Percentiles rank a stretch among this genome's conserved stretches.
phyloP scores from a whole-genome alignment of 495 filamentous ascomycete species.

The Penicillium bovifimosum region DNA sequence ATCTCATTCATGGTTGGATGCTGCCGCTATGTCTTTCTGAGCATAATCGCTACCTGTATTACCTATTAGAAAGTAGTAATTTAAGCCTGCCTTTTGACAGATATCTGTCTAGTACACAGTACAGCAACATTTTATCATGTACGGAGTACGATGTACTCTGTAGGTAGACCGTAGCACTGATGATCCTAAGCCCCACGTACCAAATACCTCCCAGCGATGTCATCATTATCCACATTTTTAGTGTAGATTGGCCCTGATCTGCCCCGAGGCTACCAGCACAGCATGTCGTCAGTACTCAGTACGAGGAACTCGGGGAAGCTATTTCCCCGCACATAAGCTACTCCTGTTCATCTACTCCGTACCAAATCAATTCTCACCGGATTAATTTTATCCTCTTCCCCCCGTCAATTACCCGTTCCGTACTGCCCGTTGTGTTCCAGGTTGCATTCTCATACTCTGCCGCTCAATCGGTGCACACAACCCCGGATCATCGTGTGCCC shows the following conservation, averaged over 20 bases:
- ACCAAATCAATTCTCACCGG: slow-evolving; percentile 1
- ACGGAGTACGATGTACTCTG: too few relatives aligned
- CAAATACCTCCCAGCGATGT: slow-evolving; percentile 9
- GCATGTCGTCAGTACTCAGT: slow-evolving; percentile 1
- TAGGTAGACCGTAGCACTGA: neutral
- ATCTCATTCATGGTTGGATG: too few relatives aligned
- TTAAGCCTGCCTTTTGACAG: too few relatives aligned
- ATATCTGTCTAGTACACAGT: too few relatives aligned
- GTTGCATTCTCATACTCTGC: slow-evolving; percentile 1
- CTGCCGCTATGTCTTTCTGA: too few relatives aligned
- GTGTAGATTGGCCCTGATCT: neutral
- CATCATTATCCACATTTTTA: slow-evolving; percentile 14
- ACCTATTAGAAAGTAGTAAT: too few relatives aligned
- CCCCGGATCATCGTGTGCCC: slow-evolving; percentile 12
- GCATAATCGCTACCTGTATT: too few relatives aligned
- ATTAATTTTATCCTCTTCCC: neutral
- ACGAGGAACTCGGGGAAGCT: slow-evolving; percentile 5
- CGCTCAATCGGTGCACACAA: neutral
- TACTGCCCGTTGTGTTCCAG: neutral
- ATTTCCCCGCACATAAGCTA: slow-evolving; percentile 7
- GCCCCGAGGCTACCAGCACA: neutral
- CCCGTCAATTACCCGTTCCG: neutral
- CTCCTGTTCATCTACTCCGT: neutral
- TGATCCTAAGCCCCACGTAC: neutral
- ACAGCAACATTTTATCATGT: too few relatives aligned